Evolutionary conservation across 2,329 filamentous ascomycete genomes (phyloP).

Genomic region (Penicillium griseofulvum): DNA sequence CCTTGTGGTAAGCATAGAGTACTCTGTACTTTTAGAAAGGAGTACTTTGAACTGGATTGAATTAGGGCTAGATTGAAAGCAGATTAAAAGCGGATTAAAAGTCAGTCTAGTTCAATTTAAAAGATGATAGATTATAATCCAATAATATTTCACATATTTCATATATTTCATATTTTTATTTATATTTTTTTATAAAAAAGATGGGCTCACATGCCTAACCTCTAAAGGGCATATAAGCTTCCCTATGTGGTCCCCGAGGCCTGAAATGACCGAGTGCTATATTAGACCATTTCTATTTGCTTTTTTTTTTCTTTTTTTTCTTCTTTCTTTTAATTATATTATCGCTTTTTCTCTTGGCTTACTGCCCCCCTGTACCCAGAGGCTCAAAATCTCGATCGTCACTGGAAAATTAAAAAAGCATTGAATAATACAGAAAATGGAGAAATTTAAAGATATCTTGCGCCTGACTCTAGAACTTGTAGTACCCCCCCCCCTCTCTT

Average conservation of each 20-base stretch:
- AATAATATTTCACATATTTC: too few species aligned
- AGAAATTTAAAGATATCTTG: constrained; percentile 7
- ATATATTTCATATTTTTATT: too few species aligned
- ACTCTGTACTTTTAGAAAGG: too few species aligned
- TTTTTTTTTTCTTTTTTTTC: neutral
- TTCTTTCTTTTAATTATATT: neutral
- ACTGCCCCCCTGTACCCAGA: constrained; percentile 14
- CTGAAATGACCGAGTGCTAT: constrained; percentile 11
- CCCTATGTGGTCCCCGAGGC: constrained; percentile 5
- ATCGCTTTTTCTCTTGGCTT: neutral
- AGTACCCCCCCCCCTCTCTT: neutral
- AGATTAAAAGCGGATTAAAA: too few species aligned
- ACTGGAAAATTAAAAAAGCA: constrained; percentile 10
- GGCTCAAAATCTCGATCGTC: constrained; percentile 28
- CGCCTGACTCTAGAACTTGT: constrained; percentile 3
- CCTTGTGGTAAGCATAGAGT: too few species aligned
- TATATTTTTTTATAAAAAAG: too few species aligned
- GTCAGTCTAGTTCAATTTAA: too few species aligned
- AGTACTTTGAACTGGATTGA: too few species aligned
- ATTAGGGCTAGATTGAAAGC: too few species aligned
- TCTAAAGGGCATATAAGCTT: constrained; percentile 17
- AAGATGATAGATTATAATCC: too few species aligned
- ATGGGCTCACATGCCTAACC: constrained; percentile 13
- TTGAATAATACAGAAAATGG: neutral
- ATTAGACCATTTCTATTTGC: neutral